Conservation (phyloP, 1,284 basidiomycete species). For the Apiotrichum sp. region DNA sequence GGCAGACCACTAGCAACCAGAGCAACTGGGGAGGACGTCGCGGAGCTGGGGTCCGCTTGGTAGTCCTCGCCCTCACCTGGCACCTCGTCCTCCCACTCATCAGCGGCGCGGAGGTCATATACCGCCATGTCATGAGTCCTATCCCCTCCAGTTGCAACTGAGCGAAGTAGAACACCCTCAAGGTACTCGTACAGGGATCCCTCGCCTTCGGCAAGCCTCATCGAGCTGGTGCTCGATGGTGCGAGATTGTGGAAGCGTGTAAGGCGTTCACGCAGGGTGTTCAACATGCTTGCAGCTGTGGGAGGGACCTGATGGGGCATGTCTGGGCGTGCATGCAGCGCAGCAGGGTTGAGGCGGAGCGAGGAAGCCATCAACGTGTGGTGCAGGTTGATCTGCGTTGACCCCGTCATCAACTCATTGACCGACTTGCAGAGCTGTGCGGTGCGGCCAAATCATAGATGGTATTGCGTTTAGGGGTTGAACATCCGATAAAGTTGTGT, state of each 20-base stretch:
- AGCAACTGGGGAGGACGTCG: no score
- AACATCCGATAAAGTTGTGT: no score
- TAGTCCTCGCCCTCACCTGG: slow-evolving; percentile 14
- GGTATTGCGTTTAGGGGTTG: no score
- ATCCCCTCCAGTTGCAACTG: slow-evolving; percentile 5
- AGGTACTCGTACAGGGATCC: slow-evolving; percentile 45
- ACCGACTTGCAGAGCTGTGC: slow-evolving; percentile 33
- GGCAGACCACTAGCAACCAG: neutral
- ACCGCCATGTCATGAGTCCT: slow-evolving; percentile 13
- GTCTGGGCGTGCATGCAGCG: slow-evolving; percentile 12
- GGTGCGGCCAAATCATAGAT: no score
- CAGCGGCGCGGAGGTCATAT: slow-evolving; percentile 24
- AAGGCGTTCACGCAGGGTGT: slow-evolving; percentile 33
- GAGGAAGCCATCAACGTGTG: slow-evolving; percentile 72
- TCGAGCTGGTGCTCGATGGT: slow-evolving; percentile 15
- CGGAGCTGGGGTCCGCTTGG: neutral
- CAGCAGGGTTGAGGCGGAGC: slow-evolving; percentile 56
- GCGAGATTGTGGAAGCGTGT: slow-evolving; percentile 36
- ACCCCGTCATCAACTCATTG: slow-evolving; percentile 26
- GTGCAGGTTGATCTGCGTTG: slow-evolving; percentile 56
- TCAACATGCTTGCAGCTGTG: slow-evolving; percentile 31
- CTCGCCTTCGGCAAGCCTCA: slow-evolving; percentile 34
- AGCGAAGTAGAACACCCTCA: slow-evolving; percentile 36
- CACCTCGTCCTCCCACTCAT: slow-evolving; percentile 21
- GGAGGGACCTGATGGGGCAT: slow-evolving; percentile 44